phyloP scores from a whole-genome alignment of 495 filamentous ascomycete genomes.

The Aspergillus conjunctus region DNA sequence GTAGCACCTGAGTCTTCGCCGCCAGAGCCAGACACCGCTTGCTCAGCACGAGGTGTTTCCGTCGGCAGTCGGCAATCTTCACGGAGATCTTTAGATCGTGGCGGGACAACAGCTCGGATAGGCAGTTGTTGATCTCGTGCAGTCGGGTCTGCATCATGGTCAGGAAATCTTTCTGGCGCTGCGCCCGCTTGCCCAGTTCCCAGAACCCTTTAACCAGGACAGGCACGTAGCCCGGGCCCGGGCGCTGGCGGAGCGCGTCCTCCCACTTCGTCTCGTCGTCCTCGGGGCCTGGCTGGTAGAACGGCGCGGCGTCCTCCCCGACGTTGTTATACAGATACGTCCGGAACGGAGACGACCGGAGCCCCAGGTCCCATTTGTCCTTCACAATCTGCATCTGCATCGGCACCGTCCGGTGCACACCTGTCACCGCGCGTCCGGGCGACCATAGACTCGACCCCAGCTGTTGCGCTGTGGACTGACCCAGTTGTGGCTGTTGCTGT shows the following conservation, averaged over 20 bases:
- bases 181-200: conserved; percentile 73
- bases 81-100: conserved; percentile 83
- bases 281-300: conserved; percentile 72
- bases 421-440: conserved; percentile 50
- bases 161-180: conserved; percentile 73
- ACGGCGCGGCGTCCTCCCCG: conserved; percentile 73
- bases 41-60: conserved; percentile 77
- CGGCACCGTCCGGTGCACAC: conserved; percentile 74
- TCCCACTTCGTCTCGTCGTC: conserved; percentile 92
- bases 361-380: conserved; percentile 80
- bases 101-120: conserved; percentile 75
- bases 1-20: conserved; percentile 86
- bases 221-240: conserved; percentile 74
- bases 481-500: conserved; percentile 40
- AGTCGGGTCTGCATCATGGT: conserved; percentile 74
- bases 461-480: conserved; percentile 31
- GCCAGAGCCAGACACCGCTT: conserved; percentile 83
- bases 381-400: conserved; percentile 80
- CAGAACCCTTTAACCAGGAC: conserved; percentile 70
- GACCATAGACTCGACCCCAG: conserved; percentile 51
- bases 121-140: conserved; percentile 84
- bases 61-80: conserved; percentile 74
- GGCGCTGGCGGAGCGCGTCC: conserved; percentile 83
- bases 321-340: conserved; percentile 95
- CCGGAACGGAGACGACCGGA: conserved; percentile 75